phyloP scores from a whole-genome alignment of 2,329 filamentous ascomycete species.

The Thelonectria olida region DNA sequence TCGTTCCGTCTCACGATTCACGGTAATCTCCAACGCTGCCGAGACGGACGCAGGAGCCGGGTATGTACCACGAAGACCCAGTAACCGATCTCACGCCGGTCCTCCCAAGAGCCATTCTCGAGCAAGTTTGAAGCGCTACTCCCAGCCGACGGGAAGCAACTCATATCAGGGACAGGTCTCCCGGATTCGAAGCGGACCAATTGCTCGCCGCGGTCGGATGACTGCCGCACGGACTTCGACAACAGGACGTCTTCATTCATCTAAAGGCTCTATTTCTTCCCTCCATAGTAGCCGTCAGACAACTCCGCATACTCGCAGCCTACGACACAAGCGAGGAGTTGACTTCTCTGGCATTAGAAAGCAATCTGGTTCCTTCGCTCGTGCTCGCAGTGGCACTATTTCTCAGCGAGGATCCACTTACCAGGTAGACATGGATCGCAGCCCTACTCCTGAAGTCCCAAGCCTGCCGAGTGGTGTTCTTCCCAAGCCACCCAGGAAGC shows the following conservation, averaged over 20 bases:
- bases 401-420: conserved; percentile 31
- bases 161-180: conserved; percentile 40
- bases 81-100: conserved; percentile 61
- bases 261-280: conserved; percentile 58
- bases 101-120: conserved; percentile 69
- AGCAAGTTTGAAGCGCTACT: conserved; percentile 72
- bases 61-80: conserved; percentile 84
- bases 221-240: conserved; percentile 42
- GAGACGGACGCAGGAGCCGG: conserved; percentile 65
- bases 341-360: conserved; percentile 63
- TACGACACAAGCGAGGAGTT: conserved; percentile 62
- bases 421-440: conserved; percentile 34
- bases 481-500: conserved; percentile 35
- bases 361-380: conserved; percentile 44
- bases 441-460: conserved; percentile 43
- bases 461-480: conserved; percentile 35
- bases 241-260: conserved; percentile 44
- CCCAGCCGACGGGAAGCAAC: conserved; percentile 38
- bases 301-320: conserved; percentile 51
- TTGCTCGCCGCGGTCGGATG: conserved; percentile 41
- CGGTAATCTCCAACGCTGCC: conserved; percentile 70
- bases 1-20: conserved; percentile 68
- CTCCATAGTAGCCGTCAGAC: conserved; percentile 57
- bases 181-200: conserved; percentile 49
- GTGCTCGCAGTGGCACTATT: conserved; percentile 29